Percentiles rank a stretch among this genome's conserved stretches.
phyloP scores from a whole-genome alignment of 495 filamentous ascomycete species.

The Viridothelium virens region DNA sequence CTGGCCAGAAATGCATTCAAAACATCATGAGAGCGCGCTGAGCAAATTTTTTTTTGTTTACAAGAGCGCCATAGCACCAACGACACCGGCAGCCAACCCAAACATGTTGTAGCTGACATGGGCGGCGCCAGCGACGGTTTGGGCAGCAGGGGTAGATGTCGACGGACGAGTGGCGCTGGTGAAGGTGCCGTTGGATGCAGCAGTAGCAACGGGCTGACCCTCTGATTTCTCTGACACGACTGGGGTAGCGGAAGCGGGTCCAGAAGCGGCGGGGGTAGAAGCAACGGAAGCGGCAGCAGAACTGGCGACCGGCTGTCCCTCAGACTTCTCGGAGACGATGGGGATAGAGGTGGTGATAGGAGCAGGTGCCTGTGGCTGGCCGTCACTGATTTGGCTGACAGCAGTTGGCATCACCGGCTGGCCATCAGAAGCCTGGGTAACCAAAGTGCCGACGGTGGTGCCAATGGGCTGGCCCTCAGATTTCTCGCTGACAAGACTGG shows the following conservation, averaged over 20 bases:
- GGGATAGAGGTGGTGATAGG: conserved; percentile 1
- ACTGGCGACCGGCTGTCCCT: conserved; percentile 28
- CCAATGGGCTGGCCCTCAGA: conserved; percentile 11
- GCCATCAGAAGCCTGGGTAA: conserved; percentile 7
- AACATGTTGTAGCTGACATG: not conserved
- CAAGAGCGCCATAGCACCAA: conserved; percentile 3
- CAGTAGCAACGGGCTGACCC: conserved; percentile 12
- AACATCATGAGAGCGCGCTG: not conserved
- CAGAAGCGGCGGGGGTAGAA: not conserved
- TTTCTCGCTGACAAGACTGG: not conserved
- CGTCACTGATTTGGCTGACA: conserved; percentile 22
- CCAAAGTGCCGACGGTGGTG: conserved; percentile 6
- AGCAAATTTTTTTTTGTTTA: not conserved
- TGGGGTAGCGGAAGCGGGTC: conserved; percentile 1
- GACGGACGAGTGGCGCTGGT: conserved; percentile 8
- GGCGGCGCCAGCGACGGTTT: not conserved
- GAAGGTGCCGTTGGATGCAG: not conserved
- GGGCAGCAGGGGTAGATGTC: not conserved
- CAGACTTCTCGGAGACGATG: conserved; percentile 19
- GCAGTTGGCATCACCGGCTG: conserved; percentile 1
- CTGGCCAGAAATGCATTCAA: not conserved
- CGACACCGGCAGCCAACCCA: conserved; percentile 7
- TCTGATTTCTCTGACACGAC: conserved; percentile 10
- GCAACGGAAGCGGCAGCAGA: not conserved
- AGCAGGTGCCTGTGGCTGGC: conserved; percentile 16